A percentile compares a stretch with the other conserved stretches of the same genome.
Conservation (phyloP, 1,139 yeast species). For the Suhomyces bolitotheri region DNA sequence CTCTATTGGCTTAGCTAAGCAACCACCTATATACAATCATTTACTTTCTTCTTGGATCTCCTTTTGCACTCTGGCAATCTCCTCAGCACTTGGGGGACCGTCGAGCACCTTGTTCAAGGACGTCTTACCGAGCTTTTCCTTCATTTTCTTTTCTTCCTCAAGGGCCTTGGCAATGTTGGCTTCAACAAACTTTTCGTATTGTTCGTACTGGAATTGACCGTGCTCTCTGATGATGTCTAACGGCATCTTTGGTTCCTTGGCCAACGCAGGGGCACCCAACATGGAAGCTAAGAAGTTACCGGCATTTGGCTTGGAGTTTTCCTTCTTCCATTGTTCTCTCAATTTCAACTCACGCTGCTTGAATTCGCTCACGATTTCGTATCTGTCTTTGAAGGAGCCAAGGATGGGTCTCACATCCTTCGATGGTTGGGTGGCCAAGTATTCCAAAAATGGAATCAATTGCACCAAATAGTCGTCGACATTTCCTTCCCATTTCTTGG, state of each 20-base stretch:
- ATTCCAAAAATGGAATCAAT: conserved; percentile 90
- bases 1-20: no score
- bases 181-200: conserved; percentile 76
- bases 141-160: conserved; percentile 75
- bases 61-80: conserved; percentile 68
- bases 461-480: conserved; percentile 76
- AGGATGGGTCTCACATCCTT: conserved; percentile 89
- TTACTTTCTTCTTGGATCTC: conserved; percentile 20
- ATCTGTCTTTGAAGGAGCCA: conserved; percentile 63
- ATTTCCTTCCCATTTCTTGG: conserved; percentile 84
- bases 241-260: conserved; percentile 77
- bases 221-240: conserved; percentile 88
- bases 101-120: conserved; percentile 83
- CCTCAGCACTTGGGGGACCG: conserved; percentile 85
- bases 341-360: conserved; percentile 71
- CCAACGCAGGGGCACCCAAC: conserved; percentile 59
- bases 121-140: conserved; percentile 77
- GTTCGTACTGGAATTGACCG: conserved; percentile 86
- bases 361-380: conserved; percentile 71
- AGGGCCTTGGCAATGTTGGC: conserved; percentile 88
- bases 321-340: conserved; percentile 65
- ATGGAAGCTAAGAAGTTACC: conserved; percentile 56
- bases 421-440: conserved; percentile 87
- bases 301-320: conserved; percentile 55
- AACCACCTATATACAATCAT: conserved; percentile 8